phyloP scores from a whole-genome alignment of 2,329 filamentous ascomycete species.

The Pseudopithomyces chartarum region DNA sequence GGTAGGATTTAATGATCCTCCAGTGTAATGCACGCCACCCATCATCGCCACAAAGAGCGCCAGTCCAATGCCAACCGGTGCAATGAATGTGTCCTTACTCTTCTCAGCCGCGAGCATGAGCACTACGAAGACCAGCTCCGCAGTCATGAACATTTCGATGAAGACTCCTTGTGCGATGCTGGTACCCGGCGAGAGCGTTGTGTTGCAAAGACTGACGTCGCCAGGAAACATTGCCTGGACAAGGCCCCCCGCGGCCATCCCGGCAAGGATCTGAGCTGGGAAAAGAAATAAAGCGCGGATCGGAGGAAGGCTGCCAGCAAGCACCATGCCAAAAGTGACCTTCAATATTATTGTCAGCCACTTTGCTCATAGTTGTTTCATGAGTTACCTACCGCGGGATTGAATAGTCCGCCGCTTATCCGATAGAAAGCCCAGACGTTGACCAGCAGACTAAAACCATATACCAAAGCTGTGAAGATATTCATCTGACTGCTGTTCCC shows the following conservation, averaged over 20 bases:
- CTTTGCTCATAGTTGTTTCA: constrained; percentile 15
- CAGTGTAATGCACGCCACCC: constrained; percentile 53
- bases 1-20: constrained; percentile 53
- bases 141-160: constrained; percentile 38
- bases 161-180: constrained; percentile 31
- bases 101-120: constrained; percentile 62
- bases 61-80: constrained; percentile 66
- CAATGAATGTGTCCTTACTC: constrained; percentile 62
- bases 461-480: constrained; percentile 41
- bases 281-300: not conserved
- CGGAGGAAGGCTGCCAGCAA: constrained; percentile 35
- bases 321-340: constrained; percentile 29
- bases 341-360: constrained; percentile 22
- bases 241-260: constrained; percentile 10
- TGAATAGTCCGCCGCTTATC: constrained; percentile 41
- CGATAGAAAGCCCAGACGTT: constrained; percentile 45
- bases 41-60: constrained; percentile 67
- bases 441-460: constrained; percentile 41
- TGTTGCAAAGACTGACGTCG: constrained; percentile 17
- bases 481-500: constrained; percentile 34
- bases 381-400: constrained; percentile 32
- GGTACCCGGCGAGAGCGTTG: constrained; percentile 25
- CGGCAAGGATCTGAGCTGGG: not conserved
- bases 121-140: constrained; percentile 42
- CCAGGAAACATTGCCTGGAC: constrained; percentile 1